These are phyloP conservation scores for Fomitopsis pulvina DNA, from an alignment of 768 basidiomycete species.

Conservation along the genomic window DNA sequence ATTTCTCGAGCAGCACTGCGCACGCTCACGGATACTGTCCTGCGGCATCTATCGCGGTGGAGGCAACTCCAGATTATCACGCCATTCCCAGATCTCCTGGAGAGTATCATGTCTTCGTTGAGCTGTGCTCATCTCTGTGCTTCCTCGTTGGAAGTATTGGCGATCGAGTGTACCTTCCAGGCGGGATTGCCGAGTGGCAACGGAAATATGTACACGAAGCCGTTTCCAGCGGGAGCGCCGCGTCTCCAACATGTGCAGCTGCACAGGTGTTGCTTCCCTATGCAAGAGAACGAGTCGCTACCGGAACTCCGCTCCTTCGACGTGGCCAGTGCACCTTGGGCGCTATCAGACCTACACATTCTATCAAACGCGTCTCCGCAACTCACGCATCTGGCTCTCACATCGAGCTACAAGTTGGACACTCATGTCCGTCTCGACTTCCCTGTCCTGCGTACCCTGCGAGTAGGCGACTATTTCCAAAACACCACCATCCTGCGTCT, in stretches of 20 bases:
- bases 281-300: neutral
- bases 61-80: neutral
- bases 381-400: neutral
- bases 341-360: neutral
- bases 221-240: slow-evolving; percentile 1
- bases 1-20: neutral
- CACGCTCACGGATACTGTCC: neutral
- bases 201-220: neutral
- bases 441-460: neutral
- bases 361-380: neutral
- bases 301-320: neutral
- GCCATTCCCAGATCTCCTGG: neutral
- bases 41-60: neutral
- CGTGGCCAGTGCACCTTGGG: slow-evolving; percentile 1
- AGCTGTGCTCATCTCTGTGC: neutral
- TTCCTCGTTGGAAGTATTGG: neutral
- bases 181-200: neutral
- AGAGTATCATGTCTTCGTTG: neutral
- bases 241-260: neutral
- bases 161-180: neutral
- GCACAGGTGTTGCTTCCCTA: neutral
- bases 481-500: neutral
- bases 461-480: slow-evolving; percentile 1
- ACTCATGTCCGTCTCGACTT: neutral
- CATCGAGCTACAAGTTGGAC: slow-evolving; percentile 1